Percentiles rank a stretch among this genome's conserved stretches.
These are phyloP conservation scores for Cornus florida DNA, from an alignment of 148 eudicot species.

Conservation along the genomic window DNA sequence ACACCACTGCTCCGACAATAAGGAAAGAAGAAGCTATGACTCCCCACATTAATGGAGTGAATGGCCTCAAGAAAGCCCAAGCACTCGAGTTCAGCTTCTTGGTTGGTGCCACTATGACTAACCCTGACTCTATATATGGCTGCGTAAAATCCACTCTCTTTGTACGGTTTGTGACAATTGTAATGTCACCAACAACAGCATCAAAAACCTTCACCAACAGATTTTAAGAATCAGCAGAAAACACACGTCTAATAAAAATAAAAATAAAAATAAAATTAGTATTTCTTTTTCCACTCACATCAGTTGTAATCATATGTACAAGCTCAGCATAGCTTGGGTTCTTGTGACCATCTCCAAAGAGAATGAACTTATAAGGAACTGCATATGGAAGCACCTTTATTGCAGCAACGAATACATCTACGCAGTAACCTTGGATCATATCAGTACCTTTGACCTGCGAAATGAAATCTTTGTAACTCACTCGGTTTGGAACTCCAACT, in stretches of 20 bases:
- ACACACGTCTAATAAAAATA: neutral
- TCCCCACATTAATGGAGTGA: constrained; percentile 51
- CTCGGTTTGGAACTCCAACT: constrained; percentile 37
- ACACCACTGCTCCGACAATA: constrained; percentile 49
- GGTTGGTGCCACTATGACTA: constrained; percentile 41
- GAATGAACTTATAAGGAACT: constrained; percentile 28
- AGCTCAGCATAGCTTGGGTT: constrained; percentile 36
- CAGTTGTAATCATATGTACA: constrained; percentile 23
- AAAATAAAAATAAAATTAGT: neutral
- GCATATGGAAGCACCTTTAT: constrained; percentile 28
- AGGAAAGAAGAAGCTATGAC: constrained; percentile 49
- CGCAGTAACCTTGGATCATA: constrained; percentile 28
- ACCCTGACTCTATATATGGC: constrained; percentile 64
- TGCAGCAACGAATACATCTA: constrained; percentile 37
- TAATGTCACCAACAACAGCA: constrained; percentile 64
- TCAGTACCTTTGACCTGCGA: constrained; percentile 12
- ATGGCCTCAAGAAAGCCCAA: constrained; percentile 61
- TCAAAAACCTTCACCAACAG: constrained; percentile 34
- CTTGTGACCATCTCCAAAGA: constrained; percentile 36
- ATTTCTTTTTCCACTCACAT: constrained; percentile 22
- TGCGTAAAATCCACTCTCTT: constrained; percentile 59
- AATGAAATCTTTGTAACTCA: constrained; percentile 26
- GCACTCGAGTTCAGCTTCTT: constrained; percentile 37
- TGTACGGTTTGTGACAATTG: constrained; percentile 56
- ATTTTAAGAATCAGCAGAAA: constrained; percentile 3